Percentiles rank a stretch among this genome's conserved stretches.
Evolutionary conservation across 1,284 basidiomycete genomes (phyloP).

Genomic region (Pterula multifida): DNA sequence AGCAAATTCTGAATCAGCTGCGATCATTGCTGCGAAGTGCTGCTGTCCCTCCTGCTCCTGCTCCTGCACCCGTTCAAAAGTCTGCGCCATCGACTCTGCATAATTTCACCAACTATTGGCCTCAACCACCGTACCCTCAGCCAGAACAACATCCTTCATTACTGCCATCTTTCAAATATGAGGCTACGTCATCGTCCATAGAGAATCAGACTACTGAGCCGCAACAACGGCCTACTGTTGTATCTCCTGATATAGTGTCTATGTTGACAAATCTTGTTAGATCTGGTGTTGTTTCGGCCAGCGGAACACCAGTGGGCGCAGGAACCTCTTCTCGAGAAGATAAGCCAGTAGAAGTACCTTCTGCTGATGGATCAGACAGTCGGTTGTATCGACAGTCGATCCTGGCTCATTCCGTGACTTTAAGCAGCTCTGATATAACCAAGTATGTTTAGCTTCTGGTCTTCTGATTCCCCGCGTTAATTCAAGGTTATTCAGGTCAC

Average conservation of each 20-base stretch:
- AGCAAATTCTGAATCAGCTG: constrained; percentile 70
- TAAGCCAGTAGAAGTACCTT: constrained; percentile 21
- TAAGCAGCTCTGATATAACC: constrained; percentile 63
- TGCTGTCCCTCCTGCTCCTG: constrained; percentile 17
- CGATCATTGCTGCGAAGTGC: constrained; percentile 48
- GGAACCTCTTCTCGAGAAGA: constrained; percentile 31
- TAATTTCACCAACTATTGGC: constrained; percentile 17
- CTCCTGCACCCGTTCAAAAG: constrained; percentile 12
- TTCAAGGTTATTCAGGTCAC: constrained; percentile 35
- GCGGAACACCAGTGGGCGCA: constrained; percentile 36
- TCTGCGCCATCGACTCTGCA: constrained; percentile 5
- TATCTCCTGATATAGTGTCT: constrained; percentile 34
- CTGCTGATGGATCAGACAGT: constrained; percentile 35
- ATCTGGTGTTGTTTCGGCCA: constrained; percentile 57
- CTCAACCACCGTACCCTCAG: constrained; percentile 15
- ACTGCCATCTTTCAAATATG: constrained; percentile 2
- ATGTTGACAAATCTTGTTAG: constrained; percentile 58
- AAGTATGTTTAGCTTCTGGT: constrained; percentile 35
- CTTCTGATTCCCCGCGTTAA: not conserved
- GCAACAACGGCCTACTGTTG: not conserved
- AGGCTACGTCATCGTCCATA: not conserved
- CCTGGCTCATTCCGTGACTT: constrained; percentile 53
- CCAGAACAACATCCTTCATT: constrained; percentile 14
- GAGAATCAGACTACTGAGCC: not conserved
- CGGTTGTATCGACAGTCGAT: constrained; percentile 62